Evolutionary conservation across 2,329 filamentous ascomycete species (phyloP), one percentile per base, ranked within the genome.

Genomic region (Phialophora expanda): DNA sequence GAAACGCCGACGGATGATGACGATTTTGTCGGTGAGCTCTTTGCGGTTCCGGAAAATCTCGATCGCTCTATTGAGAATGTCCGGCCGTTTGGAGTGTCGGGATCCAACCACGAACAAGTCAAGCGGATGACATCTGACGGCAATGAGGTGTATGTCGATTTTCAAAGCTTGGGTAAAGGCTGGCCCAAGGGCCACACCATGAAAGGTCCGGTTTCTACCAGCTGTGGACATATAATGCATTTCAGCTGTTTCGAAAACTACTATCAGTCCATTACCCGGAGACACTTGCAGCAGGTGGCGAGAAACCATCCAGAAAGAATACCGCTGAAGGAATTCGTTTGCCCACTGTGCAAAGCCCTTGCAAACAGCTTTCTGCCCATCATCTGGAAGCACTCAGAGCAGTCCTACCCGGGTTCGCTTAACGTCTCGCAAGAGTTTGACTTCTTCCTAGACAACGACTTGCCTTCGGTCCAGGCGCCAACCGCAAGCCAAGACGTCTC

Each of bases 191-290:
- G 85, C 9, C 83, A 87, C 48, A 87, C 87, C 38, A 83, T 85
- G 30, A 83, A 86, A 20, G 95, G 93, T 0, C 91, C 94, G 0
- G 90, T 98, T 1, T 91, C 93, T 11, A 91, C 91, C 41, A 92
- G 94, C 9, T 99, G 95, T 77, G 95, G 95, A 2, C 95, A 99
- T 77, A 96, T 99, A 74, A 99, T 99, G 95, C 95, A 99, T 77
- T 98, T 91, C 76, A 88, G 87, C 71, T 99, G 95, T 79, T 99
- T 99, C 75, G 93, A 97, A 74, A 87, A 90, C 48, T 99, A 98
- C 75, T 90, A 92, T 70, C 87, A 91, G 54, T 92, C 94, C 3
- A 96, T 92, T 0, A 84, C 89, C 61, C 86, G 93, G 66, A 87
- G 95, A 46, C 96, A 99, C 75, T 87, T 86, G 22, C 92, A 95